Evolutionary conservation across 1,284 basidiomycete genomes (phyloP), one percentile per base, ranked within the genome.

Genomic region (Microbotryomycetes sp.): DNA sequence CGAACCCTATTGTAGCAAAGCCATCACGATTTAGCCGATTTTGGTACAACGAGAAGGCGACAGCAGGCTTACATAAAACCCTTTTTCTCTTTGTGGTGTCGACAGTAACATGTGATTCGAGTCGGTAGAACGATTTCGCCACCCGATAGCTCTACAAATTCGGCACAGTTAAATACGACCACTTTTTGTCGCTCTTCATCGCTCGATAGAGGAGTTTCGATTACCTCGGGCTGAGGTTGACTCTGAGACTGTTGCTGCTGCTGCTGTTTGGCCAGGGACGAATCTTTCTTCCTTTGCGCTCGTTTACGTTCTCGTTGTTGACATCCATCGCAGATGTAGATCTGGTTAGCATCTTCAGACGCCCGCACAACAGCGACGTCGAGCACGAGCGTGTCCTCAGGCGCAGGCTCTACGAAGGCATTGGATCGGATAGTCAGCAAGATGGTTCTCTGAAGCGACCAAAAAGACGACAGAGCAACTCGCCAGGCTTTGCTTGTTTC

Each of bases 21-120:
- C 7, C 29, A 2, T 7, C 23, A 26, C 28, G 6, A 16, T n/a
- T 22, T 5, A 46, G 29, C 54, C 45, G 28, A n/a, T 16, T 29
- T 29, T n/a, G 4, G 7, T 31, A 22, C 16, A n/a, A 16, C 4
- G 4, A 12, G 6, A 46, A 4, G 22, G 22, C 22, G 47, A 23
- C 22, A 14, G 14, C 9, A 23, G 15, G 73, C 79, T 70, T 58
- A 80, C 80, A 75, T 78, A 78, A 98, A 99, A 1, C 96, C 96
- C 52, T 88, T 81, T 79, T 97, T 97, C 78, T 98, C 96, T 64
- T 91, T 86, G 77, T 99, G 96, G 79, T 98, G 96, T 56, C 96
- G 87, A 73, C 96, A 98, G 76, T 99, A 99, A 78, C 96, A 99
- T 6, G 96, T 97, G 68, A 99, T 92, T 52, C 96, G 85, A 53